Percentiles rank a stretch among this genome's conserved stretches.
These are phyloP conservation scores for Lichtheimia hyalospora DNA, from an alignment of 371 early-diverging fungal species.

Conservation along the genomic window DNA sequence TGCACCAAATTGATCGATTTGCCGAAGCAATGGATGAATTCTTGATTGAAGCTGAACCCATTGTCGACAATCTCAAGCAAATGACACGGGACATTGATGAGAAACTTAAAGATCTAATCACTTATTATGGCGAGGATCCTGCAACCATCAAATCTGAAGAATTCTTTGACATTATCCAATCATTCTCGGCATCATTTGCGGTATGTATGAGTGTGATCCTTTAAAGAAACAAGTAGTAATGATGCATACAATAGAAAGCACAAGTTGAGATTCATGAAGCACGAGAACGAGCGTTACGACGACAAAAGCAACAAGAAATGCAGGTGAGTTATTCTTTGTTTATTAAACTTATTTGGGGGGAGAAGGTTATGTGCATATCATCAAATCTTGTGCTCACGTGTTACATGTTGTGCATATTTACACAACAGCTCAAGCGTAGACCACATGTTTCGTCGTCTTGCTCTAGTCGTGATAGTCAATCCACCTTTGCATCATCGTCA, in stretches of 20 bases:
- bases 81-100: constrained; percentile 54
- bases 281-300: constrained; percentile 20
- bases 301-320: constrained; percentile 20
- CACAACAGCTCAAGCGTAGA: constrained; percentile 4
- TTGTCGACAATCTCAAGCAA: constrained; percentile 29
- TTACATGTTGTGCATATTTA: background rate
- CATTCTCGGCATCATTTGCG: constrained; percentile 41
- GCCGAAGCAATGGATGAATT: constrained; percentile 63
- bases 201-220: constrained; percentile 15
- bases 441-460: constrained; percentile 5
- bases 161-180: constrained; percentile 70
- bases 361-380: too few relatives aligned
- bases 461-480: constrained; percentile 2
- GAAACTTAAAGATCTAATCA: constrained; percentile 59
- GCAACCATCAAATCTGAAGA: constrained; percentile 78
- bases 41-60: constrained; percentile 39
- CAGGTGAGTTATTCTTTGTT: background rate
- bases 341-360: too few relatives aligned
- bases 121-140: constrained; percentile 84
- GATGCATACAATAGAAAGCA: constrained; percentile 14
- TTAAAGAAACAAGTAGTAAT: background rate
- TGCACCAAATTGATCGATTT: constrained; percentile 64
- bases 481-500: constrained; percentile 4
- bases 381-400: too few relatives aligned
- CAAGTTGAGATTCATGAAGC: constrained; percentile 29